Base-by-base conservation (phyloP, 768 basidiomycete genomes). In the Sporobolomyces pararoseus region DNA sequence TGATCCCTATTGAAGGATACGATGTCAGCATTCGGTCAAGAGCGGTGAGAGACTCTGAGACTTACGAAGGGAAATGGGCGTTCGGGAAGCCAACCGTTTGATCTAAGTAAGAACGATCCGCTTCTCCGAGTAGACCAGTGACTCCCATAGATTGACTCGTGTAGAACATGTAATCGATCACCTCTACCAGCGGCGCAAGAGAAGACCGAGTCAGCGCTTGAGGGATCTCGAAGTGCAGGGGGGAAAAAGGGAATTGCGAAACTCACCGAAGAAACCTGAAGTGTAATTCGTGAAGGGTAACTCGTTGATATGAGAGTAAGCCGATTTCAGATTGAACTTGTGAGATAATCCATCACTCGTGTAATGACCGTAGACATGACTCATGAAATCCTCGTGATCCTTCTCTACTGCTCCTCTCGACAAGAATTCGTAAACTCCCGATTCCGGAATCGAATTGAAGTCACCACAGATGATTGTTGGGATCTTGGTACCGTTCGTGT, bases 51-150 rank as follows among this genome's bases (percentile, higher is more conserved):
- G 47, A 23, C 17, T 37, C 27, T 7, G 57, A 23, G 23, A 44
- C 58, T 35, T 34, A 61, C 52, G 92, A 94, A 29, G 95, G 92
- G 84, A 93, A 96, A 78, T 97, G 91, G 2, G 87, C 86, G 79
- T 97, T 94, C 34, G 96, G 96, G 84, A 98, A 98, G 44, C 96
- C 96, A 52, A 97, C 95, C 23, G 86, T 86, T 81, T 91, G 91
- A 73, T 88, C 86, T 78, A 97, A 78, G 82, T 99, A 99, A 31
- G 78, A 78, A 75, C 83, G 84, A 78, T 97, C 93, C 67, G 97
- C 87, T 79, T 89, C 91, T 19, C 90, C 90, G 51, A 98, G 82
- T n/a, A 95, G 86, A 27, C 87, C 87, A 70, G 88, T 92, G 32
- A 90, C 86, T 14, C 84, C 83, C 58, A 98, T 74, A 68, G 86